Base-by-base conservation (phyloP, 441 rosid genomes). In the Hypseocharis bilobata region DNA sequence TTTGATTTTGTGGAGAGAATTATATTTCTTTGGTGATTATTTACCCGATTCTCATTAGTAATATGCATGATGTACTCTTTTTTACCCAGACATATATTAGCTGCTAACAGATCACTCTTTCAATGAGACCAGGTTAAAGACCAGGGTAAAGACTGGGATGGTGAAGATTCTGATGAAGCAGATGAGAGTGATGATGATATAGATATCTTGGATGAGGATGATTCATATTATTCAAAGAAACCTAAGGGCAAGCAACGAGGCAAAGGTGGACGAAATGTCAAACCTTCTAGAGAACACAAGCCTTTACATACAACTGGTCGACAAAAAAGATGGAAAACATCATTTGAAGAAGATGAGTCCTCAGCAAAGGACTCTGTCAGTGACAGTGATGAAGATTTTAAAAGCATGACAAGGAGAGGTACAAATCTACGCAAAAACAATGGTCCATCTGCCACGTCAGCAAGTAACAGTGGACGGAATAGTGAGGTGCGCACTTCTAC, bases 401-500 rank as follows among this genome's bases (percentile, higher is more conserved):
- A 78, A 77, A 81, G 83, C 76, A 70, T 78, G 70, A 47, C 84
- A 13, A 85, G 85, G 72, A 83, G 97, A 81, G 86, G 84, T 67
- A 74, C 83, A 63, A 80, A 82, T 77, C 68, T 81, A 58, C 85
- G 89, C 34, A 88, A 89, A 80, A 81, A 73, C 69, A 85, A 77
- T 80, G 86, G 80, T 60, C 80, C 83, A 63, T 83, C 85, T 25
- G 73, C 81, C 47, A 59, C 73, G 74, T 73, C 56, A 2, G 62
- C 81, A 32, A 70, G 63, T 57, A 51, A 61, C 49, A 70, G 63
- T 62, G 89, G 85, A 69, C 86, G 86, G 69, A 78, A 78, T 76
- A 86, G 67, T 66, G 98, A 94, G 77, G 88, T 89, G 60, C 96
- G 99, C 69, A 85, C 86, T 70, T 94, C 99, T 64, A 82, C 79